Conservation (phyloP, 202 grass and related monocot genomes). For the Brachypodium distachyon region DNA sequence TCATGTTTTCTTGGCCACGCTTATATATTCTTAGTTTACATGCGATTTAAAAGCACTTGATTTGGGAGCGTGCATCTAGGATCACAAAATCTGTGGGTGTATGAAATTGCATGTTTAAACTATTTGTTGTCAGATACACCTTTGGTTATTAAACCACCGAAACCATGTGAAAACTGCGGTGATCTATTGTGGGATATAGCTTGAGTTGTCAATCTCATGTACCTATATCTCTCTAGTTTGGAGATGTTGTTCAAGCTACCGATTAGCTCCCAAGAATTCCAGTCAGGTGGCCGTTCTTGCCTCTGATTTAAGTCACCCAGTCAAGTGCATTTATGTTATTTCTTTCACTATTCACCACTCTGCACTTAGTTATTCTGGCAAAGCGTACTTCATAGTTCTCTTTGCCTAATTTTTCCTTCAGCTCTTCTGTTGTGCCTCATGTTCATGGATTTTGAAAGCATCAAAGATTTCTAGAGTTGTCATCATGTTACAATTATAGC, state of each 20-base stretch:
- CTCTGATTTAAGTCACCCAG: not conserved
- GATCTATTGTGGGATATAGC: not conserved
- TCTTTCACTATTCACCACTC: not conserved
- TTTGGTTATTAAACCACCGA: not conserved
- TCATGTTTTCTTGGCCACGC: not conserved
- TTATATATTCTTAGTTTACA: not conserved
- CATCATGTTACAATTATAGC: not conserved
- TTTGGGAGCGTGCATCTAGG: not conserved
- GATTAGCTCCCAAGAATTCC: not conserved
- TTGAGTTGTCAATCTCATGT: not conserved
- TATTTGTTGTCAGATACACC: not conserved
- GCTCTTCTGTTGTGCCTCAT: not conserved
- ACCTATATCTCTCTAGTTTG: not conserved
- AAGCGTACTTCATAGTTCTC: not conserved
- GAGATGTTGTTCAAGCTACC: not conserved
- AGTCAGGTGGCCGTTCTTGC: not conserved
- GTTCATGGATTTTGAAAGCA: constrained; percentile 2
- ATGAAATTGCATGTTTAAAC: not conserved
- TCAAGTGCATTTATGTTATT: not conserved
- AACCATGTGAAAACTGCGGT: not conserved
- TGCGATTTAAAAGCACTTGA: not conserved
- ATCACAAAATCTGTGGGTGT: not conserved
- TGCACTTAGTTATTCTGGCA: not conserved
- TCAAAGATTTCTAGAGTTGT: not conserved
- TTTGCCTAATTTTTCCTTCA: not conserved